A percentile compares a stretch with the other conserved stretches of the same genome.
These are phyloP conservation scores for Acacia crassicarpa DNA, from an alignment of 306 rosid genomes.

Conservation along the genomic window DNA sequence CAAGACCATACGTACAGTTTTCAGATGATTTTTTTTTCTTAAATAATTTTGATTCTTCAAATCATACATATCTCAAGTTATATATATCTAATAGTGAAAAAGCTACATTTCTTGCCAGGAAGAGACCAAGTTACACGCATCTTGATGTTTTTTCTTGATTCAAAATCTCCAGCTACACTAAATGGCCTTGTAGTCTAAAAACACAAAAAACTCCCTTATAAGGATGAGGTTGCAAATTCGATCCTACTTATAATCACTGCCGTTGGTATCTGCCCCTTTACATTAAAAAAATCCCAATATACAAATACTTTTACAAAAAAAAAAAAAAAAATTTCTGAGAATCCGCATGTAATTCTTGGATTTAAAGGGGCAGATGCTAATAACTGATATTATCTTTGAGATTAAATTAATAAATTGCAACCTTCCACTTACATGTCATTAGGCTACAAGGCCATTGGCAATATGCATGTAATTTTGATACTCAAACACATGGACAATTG, in stretches of 20 bases:
- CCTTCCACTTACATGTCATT: too few species aligned
- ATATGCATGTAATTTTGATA: neutral
- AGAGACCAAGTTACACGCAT: neutral
- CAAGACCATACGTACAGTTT: neutral
- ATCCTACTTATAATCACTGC: too few species aligned
- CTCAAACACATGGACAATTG: neutral
- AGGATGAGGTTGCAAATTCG: too few species aligned
- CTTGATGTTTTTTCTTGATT: neutral
- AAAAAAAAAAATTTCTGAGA: neutral
- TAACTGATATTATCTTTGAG: too few species aligned
- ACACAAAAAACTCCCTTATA: too few species aligned
- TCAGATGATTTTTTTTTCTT: neutral
- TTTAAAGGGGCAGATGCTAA: too few species aligned
- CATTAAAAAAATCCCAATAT: neutral
- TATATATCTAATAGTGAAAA: neutral
- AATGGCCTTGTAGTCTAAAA: too few species aligned
- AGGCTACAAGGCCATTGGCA: neutral
- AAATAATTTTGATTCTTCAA: neutral
- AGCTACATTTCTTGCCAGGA: neutral
- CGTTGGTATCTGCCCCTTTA: too few species aligned
- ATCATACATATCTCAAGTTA: neutral
- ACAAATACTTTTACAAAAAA: neutral
- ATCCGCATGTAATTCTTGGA: neutral
- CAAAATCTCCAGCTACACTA: neutral
- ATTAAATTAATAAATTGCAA: too few species aligned